Conservation (phyloP, 1,284 basidiomycete species). For the Sporisorium iseilematis-ciliati region DNA sequence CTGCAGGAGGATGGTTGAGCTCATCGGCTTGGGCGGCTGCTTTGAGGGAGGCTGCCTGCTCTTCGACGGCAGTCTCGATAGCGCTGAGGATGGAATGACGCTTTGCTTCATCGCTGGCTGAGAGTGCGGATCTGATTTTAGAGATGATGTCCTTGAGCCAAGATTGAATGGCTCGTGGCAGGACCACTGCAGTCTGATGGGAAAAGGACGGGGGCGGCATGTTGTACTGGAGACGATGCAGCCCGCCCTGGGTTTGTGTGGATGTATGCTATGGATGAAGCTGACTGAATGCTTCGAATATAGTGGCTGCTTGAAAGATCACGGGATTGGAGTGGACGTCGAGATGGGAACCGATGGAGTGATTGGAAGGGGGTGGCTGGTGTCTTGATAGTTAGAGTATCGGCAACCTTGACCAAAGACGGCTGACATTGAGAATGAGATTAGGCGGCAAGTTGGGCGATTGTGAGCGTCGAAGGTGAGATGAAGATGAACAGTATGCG, state of each 20-base stretch:
- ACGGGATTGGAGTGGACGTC: neutral
- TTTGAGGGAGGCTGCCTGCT: constrained; percentile 28
- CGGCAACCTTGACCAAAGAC: constrained; percentile 53
- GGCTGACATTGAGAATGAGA: constrained; percentile 46
- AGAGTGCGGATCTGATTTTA: constrained; percentile 37
- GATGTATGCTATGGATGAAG: neutral
- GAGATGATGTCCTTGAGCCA: constrained; percentile 48
- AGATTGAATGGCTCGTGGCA: constrained; percentile 39
- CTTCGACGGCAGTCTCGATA: constrained; percentile 36
- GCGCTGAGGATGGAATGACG: constrained; percentile 30
- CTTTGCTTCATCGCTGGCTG: constrained; percentile 28
- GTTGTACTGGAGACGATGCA: neutral
- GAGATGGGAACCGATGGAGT: neutral
- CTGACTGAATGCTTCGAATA: neutral
- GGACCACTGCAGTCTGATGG: constrained; percentile 40
- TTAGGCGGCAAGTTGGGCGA: constrained; percentile 16
- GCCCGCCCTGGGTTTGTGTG: neutral
- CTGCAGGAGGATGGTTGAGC: constrained; percentile 34
- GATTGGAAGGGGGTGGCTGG: constrained; percentile 26
- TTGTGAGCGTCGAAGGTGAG: constrained; percentile 1
- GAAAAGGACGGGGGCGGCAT: constrained; percentile 56
- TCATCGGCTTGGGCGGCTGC: constrained; percentile 34
- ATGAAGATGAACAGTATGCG: neutral
- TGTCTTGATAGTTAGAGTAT: constrained; percentile 52
- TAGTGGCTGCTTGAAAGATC: neutral